Percentiles rank a stretch among this genome's conserved stretches.
Conservation (phyloP, 2,329 filamentous ascomycete species). For the Fusarium protoensiforme region DNA sequence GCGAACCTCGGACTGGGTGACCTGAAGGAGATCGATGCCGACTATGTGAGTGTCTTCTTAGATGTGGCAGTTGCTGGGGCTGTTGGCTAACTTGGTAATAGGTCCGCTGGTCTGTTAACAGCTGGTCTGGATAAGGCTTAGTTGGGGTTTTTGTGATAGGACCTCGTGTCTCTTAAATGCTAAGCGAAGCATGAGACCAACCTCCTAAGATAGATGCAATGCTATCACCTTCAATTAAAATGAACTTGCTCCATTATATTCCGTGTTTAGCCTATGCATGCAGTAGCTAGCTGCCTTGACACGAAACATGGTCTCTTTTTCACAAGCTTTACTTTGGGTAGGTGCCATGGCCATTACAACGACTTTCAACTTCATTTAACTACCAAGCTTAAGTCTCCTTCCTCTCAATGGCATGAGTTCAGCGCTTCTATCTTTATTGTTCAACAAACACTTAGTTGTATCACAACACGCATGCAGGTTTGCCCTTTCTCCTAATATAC, state of each 20-base stretch:
- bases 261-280: background rate
- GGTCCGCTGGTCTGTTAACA: background rate
- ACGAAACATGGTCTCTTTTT: background rate
- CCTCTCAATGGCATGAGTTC: background rate
- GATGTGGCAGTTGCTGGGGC: background rate
- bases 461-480: too few relatives aligned
- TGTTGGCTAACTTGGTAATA: background rate
- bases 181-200: background rate
- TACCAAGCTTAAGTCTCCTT: background rate
- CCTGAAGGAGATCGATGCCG: conserved; percentile 42
- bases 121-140: background rate
- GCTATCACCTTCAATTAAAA: background rate
- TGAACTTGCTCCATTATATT: background rate
- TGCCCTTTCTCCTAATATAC: too few relatives aligned
- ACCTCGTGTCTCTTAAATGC: background rate
- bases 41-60: conserved; percentile 11
- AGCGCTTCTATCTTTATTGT: background rate
- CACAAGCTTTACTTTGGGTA: background rate
- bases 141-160: background rate
- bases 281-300: background rate
- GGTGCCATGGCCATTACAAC: too few relatives aligned
- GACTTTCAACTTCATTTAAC: background rate
- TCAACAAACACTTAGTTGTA: background rate
- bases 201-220: background rate
- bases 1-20: conserved; percentile 51